Evolutionary conservation across 441 rosid species (phyloP).

Genomic region (Bruguiera hainesii): DNA sequence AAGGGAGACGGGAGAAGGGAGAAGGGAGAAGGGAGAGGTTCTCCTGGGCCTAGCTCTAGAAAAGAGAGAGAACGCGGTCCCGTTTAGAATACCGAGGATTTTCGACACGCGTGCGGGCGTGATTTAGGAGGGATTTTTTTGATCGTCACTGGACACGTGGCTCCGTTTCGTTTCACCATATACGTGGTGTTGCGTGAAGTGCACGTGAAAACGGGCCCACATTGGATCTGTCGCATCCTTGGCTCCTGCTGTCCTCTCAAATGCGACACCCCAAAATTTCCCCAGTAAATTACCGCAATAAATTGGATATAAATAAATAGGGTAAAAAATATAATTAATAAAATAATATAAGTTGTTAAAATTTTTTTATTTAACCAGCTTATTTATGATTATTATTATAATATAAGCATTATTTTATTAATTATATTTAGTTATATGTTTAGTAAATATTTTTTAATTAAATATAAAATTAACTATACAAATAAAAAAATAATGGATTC

Average conservation of each 20-base stretch:
- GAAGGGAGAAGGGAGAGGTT: not conserved
- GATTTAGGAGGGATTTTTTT: no score
- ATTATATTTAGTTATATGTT: no score
- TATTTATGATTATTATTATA: no score
- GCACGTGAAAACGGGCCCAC: conserved; percentile 50
- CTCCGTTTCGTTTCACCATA: not conserved
- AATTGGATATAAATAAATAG: no score
- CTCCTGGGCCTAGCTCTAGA: conserved; percentile 23
- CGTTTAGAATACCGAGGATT: conserved; percentile 14
- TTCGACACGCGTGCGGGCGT: conserved; percentile 22
- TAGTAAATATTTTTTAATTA: no score
- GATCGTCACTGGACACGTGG: conserved; percentile 20
- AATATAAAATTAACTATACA: no score
- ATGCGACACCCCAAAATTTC: conserved; percentile 17
- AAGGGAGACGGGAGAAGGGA: no score
- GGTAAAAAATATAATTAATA: not conserved
- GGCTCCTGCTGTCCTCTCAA: conserved; percentile 22
- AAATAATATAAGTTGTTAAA: not conserved
- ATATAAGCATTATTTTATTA: no score
- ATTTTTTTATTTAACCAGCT: no score
- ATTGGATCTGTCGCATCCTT: conserved; percentile 13
- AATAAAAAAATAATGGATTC: no score
- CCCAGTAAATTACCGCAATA: not conserved
- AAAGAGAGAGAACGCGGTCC: conserved; percentile 31
- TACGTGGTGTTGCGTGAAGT: conserved; percentile 19